Evolutionary conservation across 1,284 basidiomycete species (phyloP), one percentile per base, ranked within the genome.

Genomic region (Trichosporon ovoides): DNA sequence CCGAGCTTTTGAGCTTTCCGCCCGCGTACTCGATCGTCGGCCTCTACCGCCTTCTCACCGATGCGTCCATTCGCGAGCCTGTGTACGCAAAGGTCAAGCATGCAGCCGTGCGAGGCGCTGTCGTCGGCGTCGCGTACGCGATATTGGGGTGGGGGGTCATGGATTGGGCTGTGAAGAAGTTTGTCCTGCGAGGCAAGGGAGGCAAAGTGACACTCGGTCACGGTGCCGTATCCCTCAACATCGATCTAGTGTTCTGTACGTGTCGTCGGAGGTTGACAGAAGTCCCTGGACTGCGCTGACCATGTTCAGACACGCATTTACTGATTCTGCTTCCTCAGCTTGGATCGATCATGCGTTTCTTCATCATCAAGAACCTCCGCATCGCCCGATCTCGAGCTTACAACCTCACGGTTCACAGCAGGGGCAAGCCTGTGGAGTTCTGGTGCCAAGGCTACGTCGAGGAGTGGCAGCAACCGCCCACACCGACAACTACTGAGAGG

Each of bases 361-460:
- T 92, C 77, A 82, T 93, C 53, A 80, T 83, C 51, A 82, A 84
- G 38, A 91, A 91, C 74, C 84, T 92, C 53, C 82, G 83, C 31
- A 82, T 91, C 53, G 87, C 89, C 0, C 82, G 87, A 3, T 84
- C 85, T 37, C 82, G 88, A 10, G 89, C 83, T 82, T 79, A 71
- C 62, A 84, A 85, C 33, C 85, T 91, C 68, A 92, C 90, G 0
- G 83, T 92, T 28, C 77, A 81, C 18, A 91, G 88, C 2, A 83
- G 90, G 2, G 85, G 85, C 9, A 93, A 93, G 69, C 84, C 84
- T 0, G 76, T 81, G 0, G 85, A 87, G n/a, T 93, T 92, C 78
- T 93, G 89, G 89, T 80, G 62, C 36, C 68, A 71, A 61, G 84
- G 87, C 0, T 94, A 94, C 65, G 84, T 91, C 3, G 90, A 94